Evolutionary conservation across 495 filamentous ascomycete species (phyloP), one percentile per base, ranked within the genome.

Genomic region (Aspergillus taichungensis): DNA sequence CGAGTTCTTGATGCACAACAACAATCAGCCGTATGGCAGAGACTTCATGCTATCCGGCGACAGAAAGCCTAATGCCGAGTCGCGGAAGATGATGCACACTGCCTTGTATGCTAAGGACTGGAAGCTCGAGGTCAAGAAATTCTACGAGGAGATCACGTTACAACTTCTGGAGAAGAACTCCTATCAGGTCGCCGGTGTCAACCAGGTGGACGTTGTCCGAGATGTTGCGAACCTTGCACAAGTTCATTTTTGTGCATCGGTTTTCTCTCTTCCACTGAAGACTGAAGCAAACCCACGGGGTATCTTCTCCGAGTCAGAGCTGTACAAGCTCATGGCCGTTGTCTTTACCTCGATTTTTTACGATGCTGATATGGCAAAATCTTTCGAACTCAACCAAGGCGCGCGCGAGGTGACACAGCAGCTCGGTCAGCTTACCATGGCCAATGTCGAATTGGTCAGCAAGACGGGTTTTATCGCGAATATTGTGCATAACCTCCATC

Each of bases 291-390:
- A 79, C 38, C 77, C 76, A 0, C 53, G 56, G 40, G 80, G 77
- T 18, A 53, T 76, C 6, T 79, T 83, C 49, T 72, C 70, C 6
- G 75, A 78, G 47, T 50, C 61, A 6, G 74, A 86, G 42, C 55
- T 88, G 9, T 84, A 85, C 56, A 53, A 70, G 28, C 62, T 79
- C 38, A 61, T 84, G 55, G 64, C 74, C 5, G 62, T 78, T 34
- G 69, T 86, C 32, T 82, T 79, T 53, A 71, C 71, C 13, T 78
- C 72, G 50, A 75, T 84, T 38, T 82, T 84, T 53, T 81, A 81
- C 37, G 80, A 85, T 51, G 66, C 69, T 14, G 84, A 88, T 52
- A 68, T 75, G n/a, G 73, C 68, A 0, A 73, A 77, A 34, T 78
- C 82, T 3, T 84, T 83, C 64, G 69, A 71, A 34, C 71, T 81